Percentiles rank a stretch among this genome's conserved stretches.
These are phyloP conservation scores for Nectriaceae sp. DNA, from an alignment of 2,329 filamentous ascomycete species.

Conservation along the genomic window DNA sequence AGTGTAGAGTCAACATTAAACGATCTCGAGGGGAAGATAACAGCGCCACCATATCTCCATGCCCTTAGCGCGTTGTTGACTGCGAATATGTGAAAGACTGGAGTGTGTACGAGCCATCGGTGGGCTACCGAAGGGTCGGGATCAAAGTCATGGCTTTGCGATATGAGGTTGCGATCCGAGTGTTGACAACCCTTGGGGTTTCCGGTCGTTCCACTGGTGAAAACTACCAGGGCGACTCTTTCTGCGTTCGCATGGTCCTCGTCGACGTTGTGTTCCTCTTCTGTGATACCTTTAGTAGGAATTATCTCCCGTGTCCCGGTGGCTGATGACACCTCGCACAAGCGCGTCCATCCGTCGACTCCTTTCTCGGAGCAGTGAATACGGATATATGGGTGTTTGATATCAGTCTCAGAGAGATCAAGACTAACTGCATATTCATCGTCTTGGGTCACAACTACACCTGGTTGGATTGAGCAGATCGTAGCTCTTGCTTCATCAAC, in stretches of 20 bases:
- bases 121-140: slow-evolving; percentile 30
- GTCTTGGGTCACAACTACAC: slow-evolving; percentile 36
- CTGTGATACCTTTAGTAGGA: neutral
- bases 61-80: slow-evolving; percentile 41
- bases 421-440: slow-evolving; percentile 21
- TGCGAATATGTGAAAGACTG: slow-evolving; percentile 40
- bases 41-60: slow-evolving; percentile 36
- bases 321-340: slow-evolving; percentile 12
- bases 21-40: slow-evolving; percentile 37
- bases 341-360: slow-evolving; percentile 21
- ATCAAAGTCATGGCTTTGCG: slow-evolving; percentile 39
- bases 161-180: slow-evolving; percentile 41
- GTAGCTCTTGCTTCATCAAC: slow-evolving; percentile 24
- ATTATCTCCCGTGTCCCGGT: neutral
- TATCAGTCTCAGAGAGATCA: slow-evolving; percentile 6
- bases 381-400: slow-evolving; percentile 9
- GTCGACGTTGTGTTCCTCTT: neutral
- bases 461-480: slow-evolving; percentile 26
- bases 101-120: slow-evolving; percentile 41
- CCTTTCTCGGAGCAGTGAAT: slow-evolving; percentile 11
- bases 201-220: slow-evolving; percentile 53
- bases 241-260: slow-evolving; percentile 2
- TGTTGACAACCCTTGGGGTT: slow-evolving; percentile 48
- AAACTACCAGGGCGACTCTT: slow-evolving; percentile 43
- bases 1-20: slow-evolving; percentile 37